phyloP scores from a whole-genome alignment of 176 grass and related monocot genomes.

The Melocanna baccifera region DNA sequence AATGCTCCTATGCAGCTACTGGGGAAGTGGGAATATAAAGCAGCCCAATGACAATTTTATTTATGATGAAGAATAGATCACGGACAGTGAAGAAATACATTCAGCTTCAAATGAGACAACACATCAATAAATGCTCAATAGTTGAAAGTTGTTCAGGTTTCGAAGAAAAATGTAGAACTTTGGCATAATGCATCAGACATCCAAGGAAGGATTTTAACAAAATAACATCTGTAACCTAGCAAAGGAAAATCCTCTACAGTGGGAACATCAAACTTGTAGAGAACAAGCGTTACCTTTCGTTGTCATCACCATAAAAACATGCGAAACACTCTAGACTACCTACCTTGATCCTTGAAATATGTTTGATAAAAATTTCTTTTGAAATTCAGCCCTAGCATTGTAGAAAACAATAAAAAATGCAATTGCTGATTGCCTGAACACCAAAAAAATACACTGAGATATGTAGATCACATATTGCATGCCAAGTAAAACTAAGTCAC shows the following conservation, averaged over 20 bases:
- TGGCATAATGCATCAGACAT: not conserved
- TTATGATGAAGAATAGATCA: not conserved
- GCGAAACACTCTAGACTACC: not conserved
- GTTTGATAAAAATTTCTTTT: not conserved
- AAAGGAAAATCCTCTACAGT: not conserved
- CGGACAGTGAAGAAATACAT: not conserved
- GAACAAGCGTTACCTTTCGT: not conserved
- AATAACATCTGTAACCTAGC: not conserved
- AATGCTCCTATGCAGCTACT: not conserved
- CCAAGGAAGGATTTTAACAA: not conserved
- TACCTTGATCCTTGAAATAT: not conserved
- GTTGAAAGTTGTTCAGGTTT: not conserved
- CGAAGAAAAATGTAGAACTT: not conserved
- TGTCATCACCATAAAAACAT: not conserved
- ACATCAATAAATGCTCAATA: not conserved
- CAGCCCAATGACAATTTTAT: not conserved
- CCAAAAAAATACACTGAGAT: not conserved
- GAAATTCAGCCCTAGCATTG: not conserved
- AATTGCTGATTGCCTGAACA: not conserved
- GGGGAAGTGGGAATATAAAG: not conserved
- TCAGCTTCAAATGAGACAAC: not conserved
- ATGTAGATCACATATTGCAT: not conserved
- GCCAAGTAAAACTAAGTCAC: not conserved
- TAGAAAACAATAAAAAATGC: not conserved
- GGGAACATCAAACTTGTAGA: not conserved